phyloP scores from a whole-genome alignment of 768 basidiomycete species.

The Lepiota subincarnata region DNA sequence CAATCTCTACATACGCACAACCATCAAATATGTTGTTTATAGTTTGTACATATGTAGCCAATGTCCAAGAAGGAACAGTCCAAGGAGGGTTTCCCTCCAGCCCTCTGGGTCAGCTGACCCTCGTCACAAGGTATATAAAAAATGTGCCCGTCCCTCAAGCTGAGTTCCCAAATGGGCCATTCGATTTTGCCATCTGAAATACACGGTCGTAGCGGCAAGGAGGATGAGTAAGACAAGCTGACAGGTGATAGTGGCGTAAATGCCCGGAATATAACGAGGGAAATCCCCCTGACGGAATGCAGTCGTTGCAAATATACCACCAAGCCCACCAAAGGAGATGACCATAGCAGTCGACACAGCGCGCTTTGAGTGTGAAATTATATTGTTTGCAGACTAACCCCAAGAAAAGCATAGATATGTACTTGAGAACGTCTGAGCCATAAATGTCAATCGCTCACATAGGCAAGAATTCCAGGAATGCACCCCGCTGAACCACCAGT shows the following conservation, averaged over 20 bases:
- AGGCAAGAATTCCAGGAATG: constrained; percentile 46
- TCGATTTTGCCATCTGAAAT: constrained; percentile 35
- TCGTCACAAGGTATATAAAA: constrained; percentile 37
- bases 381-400: constrained; percentile 45
- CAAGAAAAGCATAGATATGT: not conserved
- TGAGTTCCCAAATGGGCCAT: constrained; percentile 21
- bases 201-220: constrained; percentile 34
- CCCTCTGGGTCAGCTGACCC: not conserved
- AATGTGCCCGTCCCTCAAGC: constrained; percentile 31
- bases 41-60: too few relatives aligned
- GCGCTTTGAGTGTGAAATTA: constrained; percentile 45
- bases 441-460: constrained; percentile 29
- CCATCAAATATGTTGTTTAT: too few relatives aligned
- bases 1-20: too few relatives aligned
- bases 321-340: constrained; percentile 45
- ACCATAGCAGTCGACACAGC: constrained; percentile 44
- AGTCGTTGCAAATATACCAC: constrained; percentile 44
- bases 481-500: constrained; percentile 43
- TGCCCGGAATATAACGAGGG: constrained; percentile 43
- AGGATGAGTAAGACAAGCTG: constrained; percentile 38
- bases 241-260: constrained; percentile 41
- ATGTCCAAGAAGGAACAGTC: not conserved
- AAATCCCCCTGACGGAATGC: constrained; percentile 43
- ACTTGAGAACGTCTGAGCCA: not conserved
- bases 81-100: not conserved